These are phyloP conservation scores for Penicillium digitatum DNA, from an alignment of 2,329 filamentous ascomycete genomes.

Conservation along the genomic window DNA sequence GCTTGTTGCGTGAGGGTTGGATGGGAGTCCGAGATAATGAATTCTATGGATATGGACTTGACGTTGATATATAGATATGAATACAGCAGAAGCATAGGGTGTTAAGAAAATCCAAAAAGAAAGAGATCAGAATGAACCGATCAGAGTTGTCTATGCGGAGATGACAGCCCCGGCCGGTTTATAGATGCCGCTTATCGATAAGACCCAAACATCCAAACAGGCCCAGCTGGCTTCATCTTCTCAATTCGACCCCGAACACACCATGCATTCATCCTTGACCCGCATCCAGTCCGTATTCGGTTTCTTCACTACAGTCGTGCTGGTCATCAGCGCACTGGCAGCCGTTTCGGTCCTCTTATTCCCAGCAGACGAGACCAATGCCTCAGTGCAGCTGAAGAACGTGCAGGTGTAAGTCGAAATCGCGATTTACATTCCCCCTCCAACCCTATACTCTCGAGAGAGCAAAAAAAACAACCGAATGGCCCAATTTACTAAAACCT, in stretches of 20 bases:
- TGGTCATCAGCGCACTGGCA: conserved; percentile 73
- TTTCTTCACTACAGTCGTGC: conserved; percentile 94
- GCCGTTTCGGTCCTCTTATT: conserved; percentile 68
- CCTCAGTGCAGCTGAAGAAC: conserved; percentile 51
- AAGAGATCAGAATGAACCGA: neutral
- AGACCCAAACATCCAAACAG: conserved; percentile 22
- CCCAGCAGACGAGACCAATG: conserved; percentile 56
- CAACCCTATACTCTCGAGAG: neutral
- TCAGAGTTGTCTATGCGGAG: neutral
- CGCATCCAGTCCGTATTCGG: conserved; percentile 90
- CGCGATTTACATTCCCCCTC: neutral
- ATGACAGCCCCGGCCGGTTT: neutral
- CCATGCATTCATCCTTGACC: conserved; percentile 82
- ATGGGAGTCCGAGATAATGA: neutral
- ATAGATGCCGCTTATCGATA: conserved; percentile 18
- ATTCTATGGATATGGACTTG: neutral
- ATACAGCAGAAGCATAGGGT: neutral
- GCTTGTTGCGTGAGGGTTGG: neutral
- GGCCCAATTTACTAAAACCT: neutral
- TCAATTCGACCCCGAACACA: conserved; percentile 21
- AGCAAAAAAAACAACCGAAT: neutral
- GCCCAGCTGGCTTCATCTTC: conserved; percentile 30
- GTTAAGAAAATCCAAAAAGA: neutral
- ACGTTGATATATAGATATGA: too few relatives aligned
- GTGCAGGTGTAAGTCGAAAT: conserved; percentile 70